A percentile compares a stretch with the other conserved stretches of the same genome.
Conservation (phyloP, 176 grass and related monocot genomes). For the Ensete ventricosum region DNA sequence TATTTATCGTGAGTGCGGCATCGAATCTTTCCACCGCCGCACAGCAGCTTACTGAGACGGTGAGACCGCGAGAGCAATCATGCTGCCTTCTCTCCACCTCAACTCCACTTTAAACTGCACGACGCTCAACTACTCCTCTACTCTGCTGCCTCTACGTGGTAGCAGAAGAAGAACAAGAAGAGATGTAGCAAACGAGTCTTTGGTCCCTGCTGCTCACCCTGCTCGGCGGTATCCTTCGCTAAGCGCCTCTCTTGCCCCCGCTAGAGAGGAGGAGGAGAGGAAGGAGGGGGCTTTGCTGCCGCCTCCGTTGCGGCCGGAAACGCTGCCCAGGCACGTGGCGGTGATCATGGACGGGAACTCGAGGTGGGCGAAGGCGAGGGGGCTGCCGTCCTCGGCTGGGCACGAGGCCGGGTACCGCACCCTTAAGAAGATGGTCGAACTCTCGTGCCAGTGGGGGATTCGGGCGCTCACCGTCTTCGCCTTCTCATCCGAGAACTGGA, state of each 20-base stretch:
- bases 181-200: neutral
- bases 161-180: neutral
- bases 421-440: conserved; percentile 39
- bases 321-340: conserved; percentile 55
- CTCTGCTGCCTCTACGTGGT: neutral
- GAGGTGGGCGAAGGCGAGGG: conserved; percentile 46
- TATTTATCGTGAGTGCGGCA: no score
- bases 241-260: neutral
- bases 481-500: conserved; percentile 80
- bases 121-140: neutral
- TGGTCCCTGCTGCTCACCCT: neutral
- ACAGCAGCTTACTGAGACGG: no score
- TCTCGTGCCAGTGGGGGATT: conserved; percentile 47
- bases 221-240: neutral
- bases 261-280: neutral
- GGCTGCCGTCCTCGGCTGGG: conserved; percentile 42
- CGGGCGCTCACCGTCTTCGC: conserved; percentile 58
- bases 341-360: conserved; percentile 84
- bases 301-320: conserved; percentile 23
- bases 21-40: no score
- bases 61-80: neutral
- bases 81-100: neutral
- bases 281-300: conserved; percentile 21
- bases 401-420: conserved; percentile 52
- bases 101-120: neutral